These are phyloP conservation scores for Sanghuangporus weigelae DNA, from an alignment of 1,284 basidiomycete genomes.

Conservation along the genomic window DNA sequence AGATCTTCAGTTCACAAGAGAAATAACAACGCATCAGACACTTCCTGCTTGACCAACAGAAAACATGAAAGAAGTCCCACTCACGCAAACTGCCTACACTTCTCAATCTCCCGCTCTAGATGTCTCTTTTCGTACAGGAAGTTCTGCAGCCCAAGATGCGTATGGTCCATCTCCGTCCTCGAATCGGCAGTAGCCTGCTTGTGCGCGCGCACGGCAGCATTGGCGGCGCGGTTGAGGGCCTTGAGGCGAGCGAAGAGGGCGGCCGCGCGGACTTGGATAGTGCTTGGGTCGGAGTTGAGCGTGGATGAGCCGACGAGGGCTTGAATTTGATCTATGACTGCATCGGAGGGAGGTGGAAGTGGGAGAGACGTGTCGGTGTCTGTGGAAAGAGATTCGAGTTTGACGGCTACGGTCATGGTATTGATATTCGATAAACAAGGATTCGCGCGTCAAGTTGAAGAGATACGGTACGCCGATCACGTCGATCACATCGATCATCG, in stretches of 20 bases:
- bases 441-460: background rate
- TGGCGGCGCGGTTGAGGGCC: slow-evolving; percentile 66
- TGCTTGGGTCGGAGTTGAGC: slow-evolving; percentile 42
- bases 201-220: slow-evolving; percentile 57
- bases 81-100: slow-evolving; percentile 81
- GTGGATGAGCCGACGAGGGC: slow-evolving; percentile 49
- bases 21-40: background rate
- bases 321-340: slow-evolving; percentile 50
- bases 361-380: background rate
- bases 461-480: background rate
- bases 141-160: slow-evolving; percentile 75
- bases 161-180: slow-evolving; percentile 77
- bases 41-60: background rate
- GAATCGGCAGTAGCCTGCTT: slow-evolving; percentile 72
- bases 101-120: slow-evolving; percentile 80
- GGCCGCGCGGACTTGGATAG: slow-evolving; percentile 57
- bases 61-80: slow-evolving; percentile 23
- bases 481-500: background rate
- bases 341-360: background rate
- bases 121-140: slow-evolving; percentile 79
- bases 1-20: slow-evolving; percentile 41
- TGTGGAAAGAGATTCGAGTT: background rate
- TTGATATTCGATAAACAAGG: background rate
- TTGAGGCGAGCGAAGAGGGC: slow-evolving; percentile 73
- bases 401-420: slow-evolving; percentile 1